phyloP scores from a whole-genome alignment of 306 rosid genomes.

The Quercus wislizeni region DNA sequence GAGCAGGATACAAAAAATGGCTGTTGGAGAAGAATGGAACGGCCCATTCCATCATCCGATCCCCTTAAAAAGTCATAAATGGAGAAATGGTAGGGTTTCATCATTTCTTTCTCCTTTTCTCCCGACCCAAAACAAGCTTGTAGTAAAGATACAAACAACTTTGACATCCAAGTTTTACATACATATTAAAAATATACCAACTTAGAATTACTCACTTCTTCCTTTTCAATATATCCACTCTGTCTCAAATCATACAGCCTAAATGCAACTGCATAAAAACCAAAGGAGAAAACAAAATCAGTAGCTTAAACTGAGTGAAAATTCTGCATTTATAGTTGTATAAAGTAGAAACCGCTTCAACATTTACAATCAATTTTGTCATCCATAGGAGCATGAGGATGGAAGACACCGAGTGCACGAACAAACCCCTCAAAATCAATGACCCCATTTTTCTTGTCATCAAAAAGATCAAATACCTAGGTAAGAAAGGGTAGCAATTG shows the following conservation, averaged over 20 bases:
- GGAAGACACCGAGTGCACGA: constrained; percentile 65
- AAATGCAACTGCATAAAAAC: constrained; percentile 59
- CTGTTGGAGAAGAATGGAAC: too few relatives aligned
- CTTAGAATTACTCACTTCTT: constrained; percentile 52
- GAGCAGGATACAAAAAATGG: too few relatives aligned
- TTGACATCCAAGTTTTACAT: not conserved
- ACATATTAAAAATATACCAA: not conserved
- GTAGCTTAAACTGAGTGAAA: not conserved
- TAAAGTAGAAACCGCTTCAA: constrained; percentile 11
- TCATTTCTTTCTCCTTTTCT: too few relatives aligned
- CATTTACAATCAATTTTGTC: constrained; percentile 68
- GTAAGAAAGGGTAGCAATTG: not conserved
- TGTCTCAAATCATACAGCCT: constrained; percentile 73
- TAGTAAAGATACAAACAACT: not conserved
- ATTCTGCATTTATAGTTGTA: not conserved
- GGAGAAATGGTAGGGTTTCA: too few relatives aligned
- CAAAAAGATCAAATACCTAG: constrained; percentile 69
- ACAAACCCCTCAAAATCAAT: constrained; percentile 79
- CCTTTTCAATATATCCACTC: constrained; percentile 65
- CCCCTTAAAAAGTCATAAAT: too few relatives aligned
- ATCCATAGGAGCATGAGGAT: constrained; percentile 53
- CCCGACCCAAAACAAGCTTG: too few relatives aligned
- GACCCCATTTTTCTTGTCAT: constrained; percentile 61
- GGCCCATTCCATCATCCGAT: too few relatives aligned
- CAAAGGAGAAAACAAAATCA: constrained; percentile 11